Percentiles rank a stretch among this genome's conserved stretches.
Evolutionary conservation across 495 filamentous ascomycete species (phyloP).

Genomic region (Pseudoneurospora amorphoporcata): DNA sequence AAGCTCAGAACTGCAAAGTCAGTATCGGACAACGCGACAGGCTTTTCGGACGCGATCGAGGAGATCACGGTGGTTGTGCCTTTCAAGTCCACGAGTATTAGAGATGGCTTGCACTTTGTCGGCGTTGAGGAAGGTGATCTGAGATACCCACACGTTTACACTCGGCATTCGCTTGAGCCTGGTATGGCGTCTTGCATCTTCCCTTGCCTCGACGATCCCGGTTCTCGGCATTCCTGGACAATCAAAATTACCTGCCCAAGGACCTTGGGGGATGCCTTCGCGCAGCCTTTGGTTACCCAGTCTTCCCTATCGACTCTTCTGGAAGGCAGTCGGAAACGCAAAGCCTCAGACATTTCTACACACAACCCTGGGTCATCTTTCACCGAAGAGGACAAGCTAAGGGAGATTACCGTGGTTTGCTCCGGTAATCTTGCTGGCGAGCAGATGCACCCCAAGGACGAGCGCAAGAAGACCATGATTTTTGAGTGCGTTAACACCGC

Average conservation of each 20-base stretch:
- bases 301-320: conserved; percentile 6
- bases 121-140: conserved; percentile 66
- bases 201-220: conserved; percentile 79
- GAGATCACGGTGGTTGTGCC: conserved; percentile 50
- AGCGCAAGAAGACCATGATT: conserved; percentile 69
- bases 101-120: conserved; percentile 86
- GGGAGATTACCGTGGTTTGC: conserved; percentile 83
- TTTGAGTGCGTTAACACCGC: conserved; percentile 63
- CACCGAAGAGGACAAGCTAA: conserved; percentile 65
- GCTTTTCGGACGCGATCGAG: conserved; percentile 18
- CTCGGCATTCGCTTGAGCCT: conserved; percentile 64
- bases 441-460: conserved; percentile 57
- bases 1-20: conserved; percentile 23
- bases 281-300: conserved; percentile 26
- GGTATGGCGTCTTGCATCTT: conserved; percentile 81
- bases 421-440: conserved; percentile 83
- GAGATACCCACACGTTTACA: conserved; percentile 85
- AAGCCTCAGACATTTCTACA: not conserved
- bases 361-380: not conserved
- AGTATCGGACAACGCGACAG: conserved; percentile 18
- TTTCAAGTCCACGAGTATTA: conserved; percentile 59
- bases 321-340: conserved; percentile 22
- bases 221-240: conserved; percentile 74
- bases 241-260: conserved; percentile 74
- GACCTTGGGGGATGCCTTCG: conserved; percentile 76